Conservation (phyloP, 345 rosid species). For the Geranium rotundifolium region DNA sequence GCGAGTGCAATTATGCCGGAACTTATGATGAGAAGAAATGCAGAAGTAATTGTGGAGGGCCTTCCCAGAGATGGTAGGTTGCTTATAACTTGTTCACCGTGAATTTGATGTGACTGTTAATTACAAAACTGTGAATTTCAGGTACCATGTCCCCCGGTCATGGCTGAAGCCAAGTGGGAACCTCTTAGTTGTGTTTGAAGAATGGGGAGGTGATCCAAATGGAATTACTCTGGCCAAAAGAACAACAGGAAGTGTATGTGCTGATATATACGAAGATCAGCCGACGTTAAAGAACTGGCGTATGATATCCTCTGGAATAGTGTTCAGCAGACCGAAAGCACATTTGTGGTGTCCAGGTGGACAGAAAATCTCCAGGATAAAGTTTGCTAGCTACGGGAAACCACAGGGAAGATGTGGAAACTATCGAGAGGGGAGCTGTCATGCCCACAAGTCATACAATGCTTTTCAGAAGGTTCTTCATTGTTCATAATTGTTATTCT, state of each 20-base stretch:
- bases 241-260: conserved; percentile 21
- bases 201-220: conserved; percentile 26
- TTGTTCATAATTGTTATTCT: too few species aligned
- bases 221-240: conserved; percentile 25
- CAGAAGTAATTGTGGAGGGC: conserved; percentile 31
- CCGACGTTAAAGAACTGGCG: conserved; percentile 7
- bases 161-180: conserved; percentile 31
- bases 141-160: conserved; percentile 42
- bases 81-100: background rate
- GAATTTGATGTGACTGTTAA: background rate
- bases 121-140: conserved; percentile 6
- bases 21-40: conserved; percentile 29
- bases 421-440: conserved; percentile 47
- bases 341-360: conserved; percentile 42
- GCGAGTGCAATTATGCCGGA: conserved; percentile 27
- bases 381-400: conserved; percentile 60
- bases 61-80: conserved; percentile 37
- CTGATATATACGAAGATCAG: conserved; percentile 13
- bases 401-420: conserved; percentile 54
- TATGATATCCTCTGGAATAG: background rate
- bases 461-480: conserved; percentile 26
- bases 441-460: conserved; percentile 42
- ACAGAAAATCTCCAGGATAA: conserved; percentile 40
- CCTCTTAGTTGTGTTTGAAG: conserved; percentile 28
- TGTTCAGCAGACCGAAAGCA: conserved; percentile 7